Conservation (phyloP, 2,329 filamentous ascomycete genomes). For the Aspergillus japonicus region DNA sequence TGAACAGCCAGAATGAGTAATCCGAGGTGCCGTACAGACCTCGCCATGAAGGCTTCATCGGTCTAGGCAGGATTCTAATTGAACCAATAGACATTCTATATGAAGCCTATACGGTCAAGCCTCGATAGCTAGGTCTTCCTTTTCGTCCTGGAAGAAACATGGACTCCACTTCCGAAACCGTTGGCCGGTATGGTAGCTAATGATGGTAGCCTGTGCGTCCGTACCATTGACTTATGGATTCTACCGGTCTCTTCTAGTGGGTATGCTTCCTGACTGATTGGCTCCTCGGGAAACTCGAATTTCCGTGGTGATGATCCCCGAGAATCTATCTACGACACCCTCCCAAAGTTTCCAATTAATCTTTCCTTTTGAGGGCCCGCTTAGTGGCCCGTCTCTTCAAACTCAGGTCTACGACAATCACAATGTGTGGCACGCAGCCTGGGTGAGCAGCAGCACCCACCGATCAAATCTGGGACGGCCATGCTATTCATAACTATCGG, state of each 20-base stretch:
- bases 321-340: neutral
- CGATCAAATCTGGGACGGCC: neutral
- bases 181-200: neutral
- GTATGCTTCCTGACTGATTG: neutral
- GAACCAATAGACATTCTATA: neutral
- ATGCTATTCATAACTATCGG: neutral
- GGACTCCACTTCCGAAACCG: neutral
- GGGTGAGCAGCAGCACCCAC: neutral
- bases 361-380: neutral
- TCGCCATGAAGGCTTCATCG: neutral
- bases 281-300: neutral
- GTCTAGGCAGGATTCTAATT: neutral
- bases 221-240: neutral
- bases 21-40: neutral
- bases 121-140: neutral
- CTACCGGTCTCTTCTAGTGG: neutral
- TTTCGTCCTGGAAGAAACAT: neutral
- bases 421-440: neutral
- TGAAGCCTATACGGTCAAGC: neutral
- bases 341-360: neutral
- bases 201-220: slow-evolving; percentile 1
- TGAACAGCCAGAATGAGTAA: neutral
- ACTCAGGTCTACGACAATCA: neutral
- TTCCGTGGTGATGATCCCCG: neutral
- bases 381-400: neutral